phyloP scores from a whole-genome alignment of 768 basidiomycete species.

The Russula abietina region DNA sequence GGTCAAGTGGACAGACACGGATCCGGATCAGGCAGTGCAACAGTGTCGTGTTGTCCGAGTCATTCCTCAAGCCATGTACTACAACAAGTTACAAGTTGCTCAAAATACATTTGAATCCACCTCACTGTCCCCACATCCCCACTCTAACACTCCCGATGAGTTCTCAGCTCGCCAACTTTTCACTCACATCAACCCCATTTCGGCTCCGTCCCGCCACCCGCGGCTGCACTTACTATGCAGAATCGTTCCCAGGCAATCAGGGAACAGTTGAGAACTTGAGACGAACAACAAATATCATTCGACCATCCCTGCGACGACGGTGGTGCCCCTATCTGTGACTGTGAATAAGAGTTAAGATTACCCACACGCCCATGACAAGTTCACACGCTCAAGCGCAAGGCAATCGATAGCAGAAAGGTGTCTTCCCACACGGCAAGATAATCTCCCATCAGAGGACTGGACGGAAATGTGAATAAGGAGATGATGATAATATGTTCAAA shows the following conservation, averaged over 20 bases:
- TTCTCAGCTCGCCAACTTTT: background rate
- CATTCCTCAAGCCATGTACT: too few relatives aligned
- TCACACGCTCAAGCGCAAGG: constrained; percentile 8
- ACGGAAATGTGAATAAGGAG: constrained; percentile 5
- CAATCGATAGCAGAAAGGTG: background rate
- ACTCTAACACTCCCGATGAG: too few relatives aligned
- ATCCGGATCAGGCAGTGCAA: too few relatives aligned
- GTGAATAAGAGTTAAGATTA: background rate
- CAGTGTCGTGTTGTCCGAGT: too few relatives aligned
- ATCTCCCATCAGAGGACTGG: background rate
- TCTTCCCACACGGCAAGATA: background rate
- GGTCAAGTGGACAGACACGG: too few relatives aligned
- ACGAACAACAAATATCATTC: background rate
- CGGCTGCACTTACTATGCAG: too few relatives aligned
- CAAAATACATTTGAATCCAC: too few relatives aligned
- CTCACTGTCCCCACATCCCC: too few relatives aligned
- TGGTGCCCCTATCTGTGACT: background rate
- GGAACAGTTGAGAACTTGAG: background rate
- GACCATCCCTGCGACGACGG: background rate
- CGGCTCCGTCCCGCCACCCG: too few relatives aligned
- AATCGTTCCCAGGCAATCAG: background rate
- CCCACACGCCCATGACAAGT: background rate
- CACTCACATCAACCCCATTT: too few relatives aligned
- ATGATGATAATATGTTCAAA: too few relatives aligned
- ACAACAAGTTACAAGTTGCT: too few relatives aligned